phyloP scores from a whole-genome alignment of 345 rosid genomes.

The Pelargonium nanum region DNA sequence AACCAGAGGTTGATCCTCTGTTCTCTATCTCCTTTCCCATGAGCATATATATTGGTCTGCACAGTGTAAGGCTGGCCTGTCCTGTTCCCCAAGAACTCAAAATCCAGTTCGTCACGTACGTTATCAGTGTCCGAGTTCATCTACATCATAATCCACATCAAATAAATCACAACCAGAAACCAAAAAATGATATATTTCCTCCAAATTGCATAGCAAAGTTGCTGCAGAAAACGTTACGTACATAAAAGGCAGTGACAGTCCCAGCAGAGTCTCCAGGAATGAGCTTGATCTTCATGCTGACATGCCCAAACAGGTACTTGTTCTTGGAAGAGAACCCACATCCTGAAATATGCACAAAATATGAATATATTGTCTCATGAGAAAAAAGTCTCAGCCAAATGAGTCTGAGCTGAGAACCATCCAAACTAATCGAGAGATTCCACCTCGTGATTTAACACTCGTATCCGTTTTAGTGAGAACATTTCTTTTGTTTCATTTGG shows the following conservation, averaged over 20 bases:
- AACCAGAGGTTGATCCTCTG: conserved; percentile 93
- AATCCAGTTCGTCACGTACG: conserved; percentile 74
- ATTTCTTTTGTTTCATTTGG: no score
- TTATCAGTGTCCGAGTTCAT: conserved; percentile 68
- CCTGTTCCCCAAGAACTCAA: conserved; percentile 86
- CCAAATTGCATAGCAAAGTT: background rate
- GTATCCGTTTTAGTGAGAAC: no score
- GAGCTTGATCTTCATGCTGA: conserved; percentile 92
- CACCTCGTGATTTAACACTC: no score
- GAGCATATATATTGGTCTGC: conserved; percentile 78
- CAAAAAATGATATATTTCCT: no score
- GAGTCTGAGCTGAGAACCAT: no score
- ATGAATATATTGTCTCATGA: background rate
- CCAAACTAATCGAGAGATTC: no score
- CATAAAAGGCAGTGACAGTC: conserved; percentile 93
- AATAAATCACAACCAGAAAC: background rate
- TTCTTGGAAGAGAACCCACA: conserved; percentile 86
- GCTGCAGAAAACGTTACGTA: conserved; percentile 13
- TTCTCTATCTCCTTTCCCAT: conserved; percentile 85
- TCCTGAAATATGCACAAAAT: conserved; percentile 23
- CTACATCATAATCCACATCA: conserved; percentile 20
- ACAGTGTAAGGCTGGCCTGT: conserved; percentile 88
- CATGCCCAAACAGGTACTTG: conserved; percentile 63
- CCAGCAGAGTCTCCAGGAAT: conserved; percentile 96
- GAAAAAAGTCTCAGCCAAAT: no score